Percentiles rank a stretch among this genome's conserved stretches.
Evolutionary conservation across 2,329 filamentous ascomycete species (phyloP).

Genomic region (Aspergillus sp.): DNA sequence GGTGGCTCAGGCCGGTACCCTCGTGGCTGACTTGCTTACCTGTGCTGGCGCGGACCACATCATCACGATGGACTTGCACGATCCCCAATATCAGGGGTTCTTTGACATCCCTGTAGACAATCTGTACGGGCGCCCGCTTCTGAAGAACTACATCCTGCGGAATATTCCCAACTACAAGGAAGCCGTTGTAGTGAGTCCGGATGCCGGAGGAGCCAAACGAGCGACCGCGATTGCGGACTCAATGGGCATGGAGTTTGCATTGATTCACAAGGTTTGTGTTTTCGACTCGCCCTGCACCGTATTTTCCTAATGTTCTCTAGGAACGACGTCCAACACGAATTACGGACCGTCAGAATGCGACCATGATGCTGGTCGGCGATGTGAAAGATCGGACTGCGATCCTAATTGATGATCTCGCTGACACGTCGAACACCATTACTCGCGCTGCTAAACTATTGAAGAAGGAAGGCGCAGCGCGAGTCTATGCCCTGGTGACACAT

Average conservation of each 20-base stretch:
- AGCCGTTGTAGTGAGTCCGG: conserved; percentile 90
- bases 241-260: conserved; percentile 89
- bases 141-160: conserved; percentile 70
- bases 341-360: conserved; percentile 74
- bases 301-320: conserved; percentile 45
- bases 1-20: conserved; percentile 94
- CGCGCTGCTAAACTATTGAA: conserved; percentile 95
- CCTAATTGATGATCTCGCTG: conserved; percentile 88
- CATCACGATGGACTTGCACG: conserved; percentile 96
- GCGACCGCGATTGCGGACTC: conserved; percentile 93
- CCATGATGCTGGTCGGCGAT: conserved; percentile 93
- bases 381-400: conserved; percentile 81
- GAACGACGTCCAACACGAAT: conserved; percentile 88
- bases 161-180: conserved; percentile 82
- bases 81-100: conserved; percentile 97
- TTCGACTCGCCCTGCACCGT: not conserved
- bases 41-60: conserved; percentile 95
- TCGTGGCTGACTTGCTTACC: conserved; percentile 90
- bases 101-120: conserved; percentile 99
- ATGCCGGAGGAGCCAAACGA: conserved; percentile 94
- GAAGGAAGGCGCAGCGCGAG: conserved; percentile 82
- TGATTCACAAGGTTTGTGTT: conserved; percentile 86
- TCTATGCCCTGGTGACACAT: conserved; percentile 91
- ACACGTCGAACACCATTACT: conserved; percentile 97
- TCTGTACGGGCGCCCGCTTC: conserved; percentile 66